Evolutionary conservation across 257 asterid species (phyloP).

Genomic region (Nicotiana tomentosiformis): DNA sequence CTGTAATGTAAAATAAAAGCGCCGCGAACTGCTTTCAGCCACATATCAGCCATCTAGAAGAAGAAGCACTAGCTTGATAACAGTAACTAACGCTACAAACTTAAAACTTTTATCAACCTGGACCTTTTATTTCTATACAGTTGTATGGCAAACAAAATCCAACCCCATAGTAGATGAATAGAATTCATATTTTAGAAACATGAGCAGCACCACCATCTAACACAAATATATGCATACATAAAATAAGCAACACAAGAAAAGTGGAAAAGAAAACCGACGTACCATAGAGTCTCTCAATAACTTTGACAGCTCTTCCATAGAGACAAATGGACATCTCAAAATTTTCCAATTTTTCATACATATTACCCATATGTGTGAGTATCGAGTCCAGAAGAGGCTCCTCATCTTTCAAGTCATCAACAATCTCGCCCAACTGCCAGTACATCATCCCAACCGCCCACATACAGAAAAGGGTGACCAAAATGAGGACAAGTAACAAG

Average conservation of each 20-base stretch:
- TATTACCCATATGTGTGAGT: conserved; percentile 89
- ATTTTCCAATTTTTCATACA: conserved; percentile 61
- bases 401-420: conserved; percentile 48
- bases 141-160: neutral
- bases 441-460: conserved; percentile 7
- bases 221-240: neutral
- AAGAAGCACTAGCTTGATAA: neutral
- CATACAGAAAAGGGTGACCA: neutral
- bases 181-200: neutral
- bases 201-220: neutral
- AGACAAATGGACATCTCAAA: conserved; percentile 43
- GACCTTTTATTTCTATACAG: neutral
- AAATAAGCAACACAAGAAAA: neutral
- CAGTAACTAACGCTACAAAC: neutral
- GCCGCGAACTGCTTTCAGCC: neutral
- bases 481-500: neutral
- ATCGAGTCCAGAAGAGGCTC: conserved; percentile 76
- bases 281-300: conserved; percentile 64
- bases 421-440: conserved; percentile 62
- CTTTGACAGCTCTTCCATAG: conserved; percentile 60
- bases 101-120: neutral
- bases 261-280: conserved; percentile 12
- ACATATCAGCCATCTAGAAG: neutral
- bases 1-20: conserved; percentile 23
- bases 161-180: neutral